Base-by-base conservation (phyloP, 108 stramenopile species). In the Pseudonitzschia pungens region DNA sequence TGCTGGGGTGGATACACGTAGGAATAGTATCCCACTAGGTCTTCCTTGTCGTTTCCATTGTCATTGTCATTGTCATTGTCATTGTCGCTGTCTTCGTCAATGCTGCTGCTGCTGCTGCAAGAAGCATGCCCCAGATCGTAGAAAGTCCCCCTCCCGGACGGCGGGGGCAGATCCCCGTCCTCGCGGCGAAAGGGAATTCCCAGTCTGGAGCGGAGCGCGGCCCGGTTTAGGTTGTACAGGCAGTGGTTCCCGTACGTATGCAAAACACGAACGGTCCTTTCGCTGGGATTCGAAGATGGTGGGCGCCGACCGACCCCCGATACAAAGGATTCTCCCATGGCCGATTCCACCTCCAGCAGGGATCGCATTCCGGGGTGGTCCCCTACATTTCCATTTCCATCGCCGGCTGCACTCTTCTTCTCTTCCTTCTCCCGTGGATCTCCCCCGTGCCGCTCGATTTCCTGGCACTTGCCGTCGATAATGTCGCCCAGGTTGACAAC, bases 201-300 rank as follows among this genome's bases (percentile, higher is more conserved):
- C 0, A 95, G 73, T 44, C 81, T 86, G 9, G 79, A 9, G n/a
- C 62, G 74, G 11, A 95, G 40, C 29, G 70, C 68, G 24, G 77
- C 16, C 28, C 94, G 75, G 54, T 84, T 78, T n/a, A 95, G 50
- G 78, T 90, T 94, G 87, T 95, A 95, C 53, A 95, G 65, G 76
- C 89, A 89, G 66, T 95, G 94, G 69, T 95, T 95, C 4, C 94
- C 94, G 73, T 95, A 92, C 1, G 89, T 81, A 66, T 95, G 94
- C 36, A 92, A 24, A 22, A 90, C 82, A 64, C 86, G 26, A 9
- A 93, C 89, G 55, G n/a, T n/a, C n/a, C n/a, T n/a, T n/a, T n/a
- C n/a, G n/a, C n/a, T n/a, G n/a, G n/a, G n/a, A n/a, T n/a, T n/a
- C n/a, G n/a, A n/a, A n/a, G n/a, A n/a, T n/a, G n/a, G n/a, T n/a